Evolutionary conservation across 805 yeast species (phyloP), one percentile per base, ranked within the genome.

Genomic region (Zygosaccharomyces siamensis): DNA sequence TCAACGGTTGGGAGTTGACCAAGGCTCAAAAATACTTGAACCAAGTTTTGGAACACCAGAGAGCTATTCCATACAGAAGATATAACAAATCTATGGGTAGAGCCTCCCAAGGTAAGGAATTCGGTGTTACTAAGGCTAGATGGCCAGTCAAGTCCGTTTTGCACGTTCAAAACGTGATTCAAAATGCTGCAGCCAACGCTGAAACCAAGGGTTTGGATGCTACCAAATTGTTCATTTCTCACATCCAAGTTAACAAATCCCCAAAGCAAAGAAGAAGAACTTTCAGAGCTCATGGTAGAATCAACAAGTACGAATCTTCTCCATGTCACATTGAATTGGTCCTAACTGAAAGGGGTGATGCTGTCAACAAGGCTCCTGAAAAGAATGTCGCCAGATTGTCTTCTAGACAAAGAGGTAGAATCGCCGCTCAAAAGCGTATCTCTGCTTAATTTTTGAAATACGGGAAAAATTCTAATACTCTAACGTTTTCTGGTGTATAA

Each of bases 221-320:
- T 68, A 81, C 95, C 68, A 88, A 86, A 75, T 86, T 93, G 74
- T 86, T 85, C 79, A 83, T 93, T 72, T 84, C 95, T 66, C 98
- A 93, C 87, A 92, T 93, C 74, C 99, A 93, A 83, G 99, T 92
- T 72, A 93, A 93, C 95, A 96, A 89, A 77, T 99, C 99, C 71
- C 99, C 99, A 80, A 89, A 89, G 81, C 95, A 89, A 81, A 93
- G 98, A 84, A 92, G 99, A 83, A 89, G 99, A 82, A 93, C 99
- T 72, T 93, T 81, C 96, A 90, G 99, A 86, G 99, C 99, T 70
- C 98, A 92, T 86, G 99, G 99, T 87, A 93, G 99, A 86, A 88
- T 89, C 75, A 93, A 92, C 80, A 96, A 97, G 70, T 93, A 89
- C 93, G 95, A 89, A 81, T 88, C 98, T 56, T 81, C 90, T 69